These are phyloP conservation scores for Cercis canadensis DNA, from an alignment of 306 rosid species.

Conservation along the genomic window DNA sequence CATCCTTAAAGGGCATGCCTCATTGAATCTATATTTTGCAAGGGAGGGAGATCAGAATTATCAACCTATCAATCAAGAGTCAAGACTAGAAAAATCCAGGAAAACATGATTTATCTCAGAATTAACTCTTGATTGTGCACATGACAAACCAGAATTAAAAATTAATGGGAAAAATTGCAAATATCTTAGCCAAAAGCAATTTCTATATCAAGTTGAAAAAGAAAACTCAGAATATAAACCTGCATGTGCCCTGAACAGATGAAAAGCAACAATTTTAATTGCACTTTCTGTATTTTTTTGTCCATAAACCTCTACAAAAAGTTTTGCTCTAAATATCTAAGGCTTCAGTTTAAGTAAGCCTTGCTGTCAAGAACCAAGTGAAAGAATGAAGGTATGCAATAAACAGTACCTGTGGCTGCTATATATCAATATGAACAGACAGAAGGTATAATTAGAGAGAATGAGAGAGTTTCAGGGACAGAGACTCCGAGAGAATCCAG, in stretches of 20 bases:
- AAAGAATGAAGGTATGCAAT: slow-evolving; percentile 1
- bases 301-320: slow-evolving; percentile 13
- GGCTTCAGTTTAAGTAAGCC: slow-evolving; percentile 24
- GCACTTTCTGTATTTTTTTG: slow-evolving; percentile 20
- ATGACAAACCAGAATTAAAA: too few relatives aligned
- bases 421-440: slow-evolving; percentile 25
- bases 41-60: too few relatives aligned
- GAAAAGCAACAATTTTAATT: slow-evolving; percentile 38
- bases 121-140: too few relatives aligned
- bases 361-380: slow-evolving; percentile 26
- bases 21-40: slow-evolving; percentile 35
- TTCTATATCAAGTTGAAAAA: slow-evolving; percentile 3
- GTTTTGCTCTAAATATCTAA: slow-evolving; percentile 35
- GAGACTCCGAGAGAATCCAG: too few relatives aligned
- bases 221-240: slow-evolving; percentile 4
- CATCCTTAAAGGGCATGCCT: slow-evolving; percentile 74
- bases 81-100: too few relatives aligned
- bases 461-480: too few relatives aligned
- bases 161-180: neutral
- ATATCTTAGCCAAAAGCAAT: slow-evolving; percentile 20
- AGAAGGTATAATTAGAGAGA: too few relatives aligned
- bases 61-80: too few relatives aligned
- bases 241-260: neutral
- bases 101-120: too few relatives aligned
- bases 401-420: slow-evolving; percentile 13